These are phyloP conservation scores for Logfia minima DNA, from an alignment of 129 eudicot genomes.

Conservation along the genomic window DNA sequence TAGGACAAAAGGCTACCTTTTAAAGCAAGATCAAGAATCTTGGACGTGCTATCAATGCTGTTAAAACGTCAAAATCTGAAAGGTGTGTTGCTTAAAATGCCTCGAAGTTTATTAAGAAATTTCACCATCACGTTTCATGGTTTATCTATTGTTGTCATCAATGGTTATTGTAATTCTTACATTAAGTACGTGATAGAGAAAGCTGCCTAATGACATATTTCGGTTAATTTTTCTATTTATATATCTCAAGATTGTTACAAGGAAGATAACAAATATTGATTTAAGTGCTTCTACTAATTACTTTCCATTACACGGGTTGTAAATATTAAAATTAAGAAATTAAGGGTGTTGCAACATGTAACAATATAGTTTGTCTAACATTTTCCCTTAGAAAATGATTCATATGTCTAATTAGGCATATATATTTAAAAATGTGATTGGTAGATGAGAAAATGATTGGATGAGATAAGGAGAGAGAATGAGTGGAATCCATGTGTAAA, in stretches of 20 bases:
- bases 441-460: too few relatives aligned
- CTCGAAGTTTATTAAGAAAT: background rate
- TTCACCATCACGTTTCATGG: conserved; percentile 19
- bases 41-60: conserved; percentile 21
- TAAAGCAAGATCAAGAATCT: conserved; percentile 35
- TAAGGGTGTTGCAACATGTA: too few relatives aligned
- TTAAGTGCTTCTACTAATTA: too few relatives aligned
- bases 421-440: too few relatives aligned
- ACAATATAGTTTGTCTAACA: too few relatives aligned
- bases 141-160: conserved; percentile 15
- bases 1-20: conserved; percentile 20
- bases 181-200: conserved; percentile 13
- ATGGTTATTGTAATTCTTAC: conserved; percentile 22
- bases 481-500: too few relatives aligned
- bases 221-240: background rate
- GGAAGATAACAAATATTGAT: background rate
- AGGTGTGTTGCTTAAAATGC: conserved; percentile 11
- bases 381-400: too few relatives aligned
- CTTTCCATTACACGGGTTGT: too few relatives aligned
- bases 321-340: too few relatives aligned
- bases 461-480: too few relatives aligned
- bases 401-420: too few relatives aligned
- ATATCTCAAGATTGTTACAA: background rate
- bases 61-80: conserved; percentile 37
- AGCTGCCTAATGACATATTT: background rate